A percentile compares a stretch with the other conserved stretches of the same genome.
These are phyloP conservation scores for Mucor racemosus DNA, from an alignment of 371 early-diverging fungal species.

Conservation along the genomic window DNA sequence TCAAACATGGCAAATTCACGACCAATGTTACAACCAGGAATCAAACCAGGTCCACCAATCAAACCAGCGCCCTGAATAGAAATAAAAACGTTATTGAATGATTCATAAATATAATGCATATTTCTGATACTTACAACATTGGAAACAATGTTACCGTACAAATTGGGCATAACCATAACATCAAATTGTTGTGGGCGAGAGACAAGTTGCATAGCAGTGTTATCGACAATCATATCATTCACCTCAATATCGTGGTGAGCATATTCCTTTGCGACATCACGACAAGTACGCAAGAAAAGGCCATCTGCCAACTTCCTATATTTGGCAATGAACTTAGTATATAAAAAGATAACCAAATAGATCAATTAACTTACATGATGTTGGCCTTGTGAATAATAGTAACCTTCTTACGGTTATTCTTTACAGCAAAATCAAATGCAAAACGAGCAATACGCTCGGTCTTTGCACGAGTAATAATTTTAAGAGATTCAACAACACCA, in stretches of 20 bases:
- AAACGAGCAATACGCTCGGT: slow-evolving; percentile 97
- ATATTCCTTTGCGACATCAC: slow-evolving; percentile 92
- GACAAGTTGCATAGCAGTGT: slow-evolving; percentile 98
- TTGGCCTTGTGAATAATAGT: slow-evolving; percentile 99
- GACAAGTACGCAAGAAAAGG: slow-evolving; percentile 93
- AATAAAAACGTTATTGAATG: not conserved
- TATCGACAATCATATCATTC: slow-evolving; percentile 98
- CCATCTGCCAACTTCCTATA: slow-evolving; percentile 95
- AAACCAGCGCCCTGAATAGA: slow-evolving; percentile 81
- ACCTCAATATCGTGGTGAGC: slow-evolving; percentile 83
- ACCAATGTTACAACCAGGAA: slow-evolving; percentile 96
- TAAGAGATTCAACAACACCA: slow-evolving; percentile 97
- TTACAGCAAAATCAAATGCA: slow-evolving; percentile 97
- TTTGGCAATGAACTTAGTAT: not conserved
- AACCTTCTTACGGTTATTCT: slow-evolving; percentile 95
- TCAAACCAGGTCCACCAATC: slow-evolving; percentile 94
- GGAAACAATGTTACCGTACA: slow-evolving; percentile 96
- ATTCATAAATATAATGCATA: not conserved
- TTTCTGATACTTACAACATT: slow-evolving; percentile 66
- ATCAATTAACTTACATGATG: slow-evolving; percentile 81
- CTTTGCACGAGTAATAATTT: slow-evolving; percentile 93
- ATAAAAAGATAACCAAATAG: not conserved
- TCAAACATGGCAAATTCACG: slow-evolving; percentile 96
- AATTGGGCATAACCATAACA: slow-evolving; percentile 97
- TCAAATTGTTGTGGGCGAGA: slow-evolving; percentile 96